Conservation (phyloP, 1,284 basidiomycete genomes). For the Trametes versicolor region DNA sequence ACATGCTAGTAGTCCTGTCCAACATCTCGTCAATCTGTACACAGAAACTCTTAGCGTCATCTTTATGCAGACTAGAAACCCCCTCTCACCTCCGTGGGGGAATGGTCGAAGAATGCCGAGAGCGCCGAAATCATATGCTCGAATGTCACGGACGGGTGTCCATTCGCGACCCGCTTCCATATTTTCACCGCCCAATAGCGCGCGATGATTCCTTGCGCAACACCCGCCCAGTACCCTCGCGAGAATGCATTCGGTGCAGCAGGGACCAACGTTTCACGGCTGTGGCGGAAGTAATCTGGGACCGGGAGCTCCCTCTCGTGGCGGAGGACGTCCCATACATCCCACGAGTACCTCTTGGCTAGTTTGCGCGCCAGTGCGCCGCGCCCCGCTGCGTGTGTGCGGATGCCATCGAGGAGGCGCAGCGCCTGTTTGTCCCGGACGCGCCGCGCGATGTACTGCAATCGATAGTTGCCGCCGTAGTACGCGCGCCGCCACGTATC, state of each 20-base stretch:
- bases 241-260: conserved; percentile 52
- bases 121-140: conserved; percentile 59
- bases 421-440: conserved; percentile 54
- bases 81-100: conserved; percentile 53
- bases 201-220: conserved; percentile 56
- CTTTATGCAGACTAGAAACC: neutral
- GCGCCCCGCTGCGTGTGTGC: conserved; percentile 46
- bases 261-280: conserved; percentile 23
- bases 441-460: conserved; percentile 55
- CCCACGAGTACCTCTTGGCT: conserved; percentile 50
- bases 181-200: conserved; percentile 53
- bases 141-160: conserved; percentile 45
- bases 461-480: conserved; percentile 53
- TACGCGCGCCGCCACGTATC: conserved; percentile 48
- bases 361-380: conserved; percentile 50
- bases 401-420: conserved; percentile 53
- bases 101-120: conserved; percentile 63
- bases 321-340: conserved; percentile 63
- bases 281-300: conserved; percentile 44
- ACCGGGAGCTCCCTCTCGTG: conserved; percentile 48
- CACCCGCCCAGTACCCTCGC: conserved; percentile 61
- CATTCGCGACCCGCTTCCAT: conserved; percentile 49
- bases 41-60: neutral
- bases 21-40: neutral
- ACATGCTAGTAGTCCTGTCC: neutral